These are phyloP conservation scores for Plasmodium blacklocki DNA, from an alignment of 169 alveolate species.

Conservation along the genomic window DNA sequence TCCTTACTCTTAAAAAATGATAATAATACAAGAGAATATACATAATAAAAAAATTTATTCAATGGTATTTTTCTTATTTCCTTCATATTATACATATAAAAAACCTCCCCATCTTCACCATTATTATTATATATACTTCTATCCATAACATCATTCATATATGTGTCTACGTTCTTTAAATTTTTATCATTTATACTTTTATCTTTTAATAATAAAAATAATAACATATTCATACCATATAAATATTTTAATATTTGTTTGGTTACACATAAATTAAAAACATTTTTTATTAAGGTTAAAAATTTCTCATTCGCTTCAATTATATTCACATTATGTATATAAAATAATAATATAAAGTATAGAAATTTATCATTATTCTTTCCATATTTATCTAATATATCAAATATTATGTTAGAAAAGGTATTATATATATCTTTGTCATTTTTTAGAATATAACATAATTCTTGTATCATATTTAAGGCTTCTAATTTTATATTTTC, in stretches of 20 bases:
- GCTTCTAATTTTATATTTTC: constrained; percentile 69
- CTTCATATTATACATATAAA: constrained; percentile 38
- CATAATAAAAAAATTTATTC: constrained; percentile 57
- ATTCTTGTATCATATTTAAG: constrained; percentile 9
- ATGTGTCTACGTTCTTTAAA: constrained; percentile 5
- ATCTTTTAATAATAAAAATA: constrained; percentile 36
- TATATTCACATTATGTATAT: constrained; percentile 18
- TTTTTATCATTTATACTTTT: neutral
- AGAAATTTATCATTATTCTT: constrained; percentile 64
- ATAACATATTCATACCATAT: constrained; percentile 39
- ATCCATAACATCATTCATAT: constrained; percentile 19
- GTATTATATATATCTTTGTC: constrained; percentile 66
- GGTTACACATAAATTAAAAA: constrained; percentile 53
- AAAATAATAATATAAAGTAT: constrained; percentile 33
- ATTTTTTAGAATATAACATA: constrained; percentile 28
- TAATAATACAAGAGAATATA: constrained; percentile 53
- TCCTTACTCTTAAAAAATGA: constrained; percentile 18
- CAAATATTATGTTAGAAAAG: constrained; percentile 46
- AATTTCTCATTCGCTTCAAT: constrained; percentile 64
- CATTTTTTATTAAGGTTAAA: constrained; percentile 7
- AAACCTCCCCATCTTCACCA: constrained; percentile 3
- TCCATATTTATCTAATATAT: constrained; percentile 69
- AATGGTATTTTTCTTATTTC: constrained; percentile 59
- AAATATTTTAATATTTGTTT: constrained; percentile 46
- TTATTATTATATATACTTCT: constrained; percentile 36